Base-by-base conservation (phyloP, 805 yeast species). In the Saccharomyces mikatae region DNA sequence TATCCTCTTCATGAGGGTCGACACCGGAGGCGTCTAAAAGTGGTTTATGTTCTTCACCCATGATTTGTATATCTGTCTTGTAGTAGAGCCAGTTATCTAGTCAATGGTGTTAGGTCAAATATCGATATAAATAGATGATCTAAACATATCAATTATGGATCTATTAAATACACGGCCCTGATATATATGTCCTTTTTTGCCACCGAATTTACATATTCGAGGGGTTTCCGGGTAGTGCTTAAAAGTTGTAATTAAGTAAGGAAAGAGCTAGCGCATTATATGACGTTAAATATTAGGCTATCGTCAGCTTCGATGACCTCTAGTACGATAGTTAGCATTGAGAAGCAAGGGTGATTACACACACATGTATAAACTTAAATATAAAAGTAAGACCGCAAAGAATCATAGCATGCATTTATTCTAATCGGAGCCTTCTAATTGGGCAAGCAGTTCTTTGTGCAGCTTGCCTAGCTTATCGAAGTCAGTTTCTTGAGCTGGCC, bases 401-500 rank as follows among this genome's bases (percentile, higher is more conserved):
- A 28, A 28, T 10, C 48, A 26, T 26, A 6, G 17, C 21, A 24
- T n/a, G 49, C 21, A 24, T 22, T 14, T 11, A 17, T n/a, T 24
- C 13, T 17, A 27, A 47, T 21, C 56, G 55, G 47, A 54, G 44
- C 44, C 49, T 47, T 73, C 73, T 41, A 76, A 62, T 58, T 79
- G 81, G 24, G 74, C 75, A 21, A 73, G 60, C 56, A 91, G 69
- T 57, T 81, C 77, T 62, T 82, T 80, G 66, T 89, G 95, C 47
- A 81, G 74, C 56, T 78, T 76, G 52, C 86, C 85, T 67, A 91
- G 75, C 52, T 84, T 81, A 13, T 76, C 90, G 70, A 87, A 83
- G 66, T 87, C 87, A 31, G 92, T 87, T 54, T 77, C 81, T 62
- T 83, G 80, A 21, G 90, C 84, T n/a, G 98, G 98, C 98, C 99